Base-by-base conservation (phyloP, 2,329 filamentous ascomycete genomes). In the Triangularia verruculosa region DNA sequence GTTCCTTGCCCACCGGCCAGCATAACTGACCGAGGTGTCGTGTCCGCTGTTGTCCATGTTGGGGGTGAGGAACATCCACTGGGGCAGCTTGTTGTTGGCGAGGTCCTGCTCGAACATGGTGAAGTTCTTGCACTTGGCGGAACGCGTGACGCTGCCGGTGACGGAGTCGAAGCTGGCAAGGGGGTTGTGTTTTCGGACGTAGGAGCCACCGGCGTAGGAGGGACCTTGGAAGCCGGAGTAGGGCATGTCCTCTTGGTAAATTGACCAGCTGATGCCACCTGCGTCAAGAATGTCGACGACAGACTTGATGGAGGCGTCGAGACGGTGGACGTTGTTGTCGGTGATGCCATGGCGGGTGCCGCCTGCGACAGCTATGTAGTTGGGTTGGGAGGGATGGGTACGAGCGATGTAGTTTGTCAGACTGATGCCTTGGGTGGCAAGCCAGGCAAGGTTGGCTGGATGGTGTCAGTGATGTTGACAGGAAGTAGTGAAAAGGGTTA, bases 31-130 rank as follows among this genome's bases (percentile, higher is more conserved):
- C 56, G 84, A 85, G 20, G 85, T 86, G 75, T 95, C 91, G 72
- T 95, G 91, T 39, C 87, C 91, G 71, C 93, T 89, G 56, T 84
- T 86, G 9, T 89, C 89, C 88, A 91, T 89, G 79, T 91, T 90
- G 2, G 88, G 89, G 0, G 88, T 89, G 72, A 90, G 85, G 76
- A 89, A 89, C 75, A 85, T 81, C 84, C 84, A 86, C 78, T 93
- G 90, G 2, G 91, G 90, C 15, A 93, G 83, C 52, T 78, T 82
- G 70, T 87, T 76, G 67, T 77, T 78, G 63, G 82, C 77, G 13
- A 93, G 80, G 70, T 95, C 91, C 55, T 83, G 77, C 69, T 88
- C 81, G 78, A 94, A 93, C 69, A 82, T 72, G 58, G 82, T 88
- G 64, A 91, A 79, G 77, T 92, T 93, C 82, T 94, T 94, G 76